Evolutionary conservation across 192 early-diverging fungal genomes (phyloP).

Genomic region (Fimicolochytrium jonesii): DNA sequence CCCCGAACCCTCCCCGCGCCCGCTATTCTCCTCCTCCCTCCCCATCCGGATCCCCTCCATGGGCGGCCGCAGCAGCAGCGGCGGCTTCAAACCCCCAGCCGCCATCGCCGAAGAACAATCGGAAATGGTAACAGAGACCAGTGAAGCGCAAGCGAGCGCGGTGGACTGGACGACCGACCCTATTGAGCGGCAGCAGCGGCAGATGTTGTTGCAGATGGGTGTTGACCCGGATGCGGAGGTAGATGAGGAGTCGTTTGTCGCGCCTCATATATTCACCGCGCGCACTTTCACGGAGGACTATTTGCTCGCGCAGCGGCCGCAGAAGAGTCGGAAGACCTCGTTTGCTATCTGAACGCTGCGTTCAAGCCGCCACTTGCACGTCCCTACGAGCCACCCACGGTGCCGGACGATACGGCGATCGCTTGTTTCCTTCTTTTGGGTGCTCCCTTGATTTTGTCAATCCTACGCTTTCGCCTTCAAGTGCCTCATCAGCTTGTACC

Average conservation of each 20-base stretch:
- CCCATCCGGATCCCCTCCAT: slow-evolving; percentile 26
- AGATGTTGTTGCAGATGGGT: not conserved
- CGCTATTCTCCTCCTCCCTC: slow-evolving; percentile 20
- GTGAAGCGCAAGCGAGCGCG: too few species aligned
- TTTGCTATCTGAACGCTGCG: slow-evolving; percentile 24
- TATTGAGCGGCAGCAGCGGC: not conserved
- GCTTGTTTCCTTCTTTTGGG: too few species aligned
- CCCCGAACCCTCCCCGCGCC: not conserved
- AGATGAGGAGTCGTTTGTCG: slow-evolving; percentile 18
- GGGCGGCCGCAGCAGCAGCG: not conserved
- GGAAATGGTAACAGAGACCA: too few species aligned
- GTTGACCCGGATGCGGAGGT: not conserved
- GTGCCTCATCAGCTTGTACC: too few species aligned
- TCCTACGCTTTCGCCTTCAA: too few species aligned
- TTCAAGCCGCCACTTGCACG: too few species aligned
- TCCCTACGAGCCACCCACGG: too few species aligned
- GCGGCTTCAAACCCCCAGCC: too few species aligned
- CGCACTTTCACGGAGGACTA: slow-evolving; percentile 25
- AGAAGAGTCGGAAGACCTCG: slow-evolving; percentile 10
- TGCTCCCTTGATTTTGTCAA: too few species aligned
- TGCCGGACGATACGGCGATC: too few species aligned
- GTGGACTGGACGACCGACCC: not conserved
- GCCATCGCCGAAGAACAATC: not conserved
- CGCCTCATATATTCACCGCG: slow-evolving; percentile 26
- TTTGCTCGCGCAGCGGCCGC: slow-evolving; percentile 6